Conservation (phyloP, 176 grass and related monocot genomes). For the Pontederia crassipes region DNA sequence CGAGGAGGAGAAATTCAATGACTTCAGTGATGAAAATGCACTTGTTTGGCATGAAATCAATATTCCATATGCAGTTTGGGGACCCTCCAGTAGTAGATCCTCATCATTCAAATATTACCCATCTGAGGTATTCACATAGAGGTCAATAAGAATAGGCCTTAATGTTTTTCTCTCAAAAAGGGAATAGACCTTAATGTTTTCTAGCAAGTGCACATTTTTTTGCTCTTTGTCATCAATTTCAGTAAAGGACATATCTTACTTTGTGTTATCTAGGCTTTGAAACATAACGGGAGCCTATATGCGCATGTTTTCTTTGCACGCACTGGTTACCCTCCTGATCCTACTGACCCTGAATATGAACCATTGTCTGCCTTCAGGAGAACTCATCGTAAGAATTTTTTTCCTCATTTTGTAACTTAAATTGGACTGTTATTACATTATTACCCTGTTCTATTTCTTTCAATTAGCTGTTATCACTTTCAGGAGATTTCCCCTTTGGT, state of each 20-base stretch:
- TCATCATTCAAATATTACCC: slow-evolving; percentile 65
- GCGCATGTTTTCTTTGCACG: slow-evolving; percentile 98
- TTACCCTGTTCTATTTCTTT: slow-evolving; percentile 7
- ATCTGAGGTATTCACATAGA: slow-evolving; percentile 48
- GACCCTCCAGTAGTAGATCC: slow-evolving; percentile 54
- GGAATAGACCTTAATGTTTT: background rate
- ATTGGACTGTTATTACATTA: slow-evolving; percentile 2
- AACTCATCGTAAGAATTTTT: slow-evolving; percentile 57
- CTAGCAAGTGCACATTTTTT: background rate
- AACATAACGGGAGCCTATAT: slow-evolving; percentile 87
- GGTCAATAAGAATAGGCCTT: slow-evolving; percentile 2
- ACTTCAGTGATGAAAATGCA: slow-evolving; percentile 73
- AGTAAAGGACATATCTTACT: background rate
- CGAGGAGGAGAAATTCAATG: slow-evolving; percentile 75
- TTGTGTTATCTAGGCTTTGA: slow-evolving; percentile 52
- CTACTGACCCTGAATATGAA: slow-evolving; percentile 90
- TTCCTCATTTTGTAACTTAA: slow-evolving; percentile 13
- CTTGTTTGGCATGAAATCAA: slow-evolving; percentile 97
- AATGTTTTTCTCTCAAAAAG: background rate
- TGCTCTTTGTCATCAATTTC: slow-evolving; percentile 1
- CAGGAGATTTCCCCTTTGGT: no score
- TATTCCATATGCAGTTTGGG: slow-evolving; percentile 95
- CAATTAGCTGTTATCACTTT: slow-evolving; percentile 74
- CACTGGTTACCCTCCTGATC: slow-evolving; percentile 88
- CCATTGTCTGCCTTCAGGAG: slow-evolving; percentile 67